Conservation (phyloP, 1,284 basidiomycete genomes). For the Cryptococcus floricola region DNA sequence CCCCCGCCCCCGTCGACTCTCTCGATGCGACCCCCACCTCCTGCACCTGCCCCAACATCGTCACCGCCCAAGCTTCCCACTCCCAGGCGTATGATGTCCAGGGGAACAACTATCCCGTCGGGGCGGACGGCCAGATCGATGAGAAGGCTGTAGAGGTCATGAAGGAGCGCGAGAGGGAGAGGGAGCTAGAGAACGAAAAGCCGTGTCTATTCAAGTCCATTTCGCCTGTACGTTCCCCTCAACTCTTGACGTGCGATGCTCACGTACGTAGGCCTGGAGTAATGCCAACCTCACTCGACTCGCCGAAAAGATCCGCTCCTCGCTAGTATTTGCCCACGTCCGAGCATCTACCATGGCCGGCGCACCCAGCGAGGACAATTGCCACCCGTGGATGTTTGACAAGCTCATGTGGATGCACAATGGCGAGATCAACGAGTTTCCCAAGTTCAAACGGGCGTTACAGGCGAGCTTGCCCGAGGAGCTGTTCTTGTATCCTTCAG, state of each 20-base stretch:
- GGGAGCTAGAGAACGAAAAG: constrained; percentile 72
- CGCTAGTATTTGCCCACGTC: constrained; percentile 88
- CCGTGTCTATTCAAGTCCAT: constrained; percentile 97
- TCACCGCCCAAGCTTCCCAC: constrained; percentile 6
- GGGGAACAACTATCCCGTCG: background rate
- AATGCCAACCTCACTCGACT: constrained; percentile 82
- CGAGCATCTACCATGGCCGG: constrained; percentile 68
- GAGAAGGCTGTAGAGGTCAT: constrained; percentile 22
- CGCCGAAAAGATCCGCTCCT: constrained; percentile 92
- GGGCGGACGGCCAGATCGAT: constrained; percentile 4
- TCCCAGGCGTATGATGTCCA: constrained; percentile 6
- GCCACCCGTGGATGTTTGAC: constrained; percentile 83
- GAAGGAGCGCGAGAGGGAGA: constrained; percentile 29
- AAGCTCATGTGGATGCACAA: constrained; percentile 98
- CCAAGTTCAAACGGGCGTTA: constrained; percentile 70
- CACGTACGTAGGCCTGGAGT: constrained; percentile 76
- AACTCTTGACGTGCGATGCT: background rate
- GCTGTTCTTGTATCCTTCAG: constrained; percentile 77
- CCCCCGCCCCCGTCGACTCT: constrained; percentile 1
- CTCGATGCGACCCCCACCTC: constrained; percentile 11
- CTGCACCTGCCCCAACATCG: constrained; percentile 1
- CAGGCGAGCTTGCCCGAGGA: constrained; percentile 73
- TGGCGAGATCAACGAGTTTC: constrained; percentile 77
- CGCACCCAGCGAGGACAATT: constrained; percentile 76
- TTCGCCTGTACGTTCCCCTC: constrained; percentile 64